These are phyloP conservation scores for Claviceps sp. DNA, from an alignment of 2,329 filamentous ascomycete species.

Conservation along the genomic window DNA sequence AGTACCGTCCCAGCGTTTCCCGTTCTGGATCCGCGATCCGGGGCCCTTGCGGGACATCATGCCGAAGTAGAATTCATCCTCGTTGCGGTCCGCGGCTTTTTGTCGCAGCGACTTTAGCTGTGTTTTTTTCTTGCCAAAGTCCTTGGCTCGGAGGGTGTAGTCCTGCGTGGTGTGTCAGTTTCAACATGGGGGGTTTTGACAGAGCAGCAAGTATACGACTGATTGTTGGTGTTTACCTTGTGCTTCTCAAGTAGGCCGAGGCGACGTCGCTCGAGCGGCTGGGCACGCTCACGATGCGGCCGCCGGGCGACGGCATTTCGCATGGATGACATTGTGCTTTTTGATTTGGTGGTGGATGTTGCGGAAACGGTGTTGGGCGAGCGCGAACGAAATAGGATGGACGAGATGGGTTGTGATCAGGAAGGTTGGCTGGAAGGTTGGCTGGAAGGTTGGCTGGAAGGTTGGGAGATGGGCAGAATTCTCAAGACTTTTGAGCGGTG, in stretches of 20 bases:
- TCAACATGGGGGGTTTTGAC: not conserved
- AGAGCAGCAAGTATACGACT: no score
- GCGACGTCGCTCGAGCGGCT: conserved; percentile 69
- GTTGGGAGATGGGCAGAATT: not conserved
- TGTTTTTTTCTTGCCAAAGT: conserved; percentile 52
- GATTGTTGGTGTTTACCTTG: conserved; percentile 42
- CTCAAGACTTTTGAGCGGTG: conserved; percentile 24
- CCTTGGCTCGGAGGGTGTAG: conserved; percentile 50
- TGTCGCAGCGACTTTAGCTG: conserved; percentile 44
- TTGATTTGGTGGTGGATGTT: not conserved
- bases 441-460: not conserved
- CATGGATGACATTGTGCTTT: conserved; percentile 38
- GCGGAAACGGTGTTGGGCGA: not conserved
- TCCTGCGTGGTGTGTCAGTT: conserved; percentile 27
- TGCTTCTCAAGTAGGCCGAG: conserved; percentile 92
- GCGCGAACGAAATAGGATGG: no score
- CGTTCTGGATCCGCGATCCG: conserved; percentile 33
- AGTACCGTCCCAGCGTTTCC: conserved; percentile 39
- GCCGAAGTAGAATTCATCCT: conserved; percentile 61
- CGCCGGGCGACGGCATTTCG: conserved; percentile 60
- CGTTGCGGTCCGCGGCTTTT: conserved; percentile 53
- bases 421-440: not conserved
- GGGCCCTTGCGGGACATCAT: conserved; percentile 52
- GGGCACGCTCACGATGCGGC: conserved; percentile 80
- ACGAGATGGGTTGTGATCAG: no score